Base-by-base conservation (phyloP, 371 early-diverging fungal species). In the Mortierella sp. region DNA sequence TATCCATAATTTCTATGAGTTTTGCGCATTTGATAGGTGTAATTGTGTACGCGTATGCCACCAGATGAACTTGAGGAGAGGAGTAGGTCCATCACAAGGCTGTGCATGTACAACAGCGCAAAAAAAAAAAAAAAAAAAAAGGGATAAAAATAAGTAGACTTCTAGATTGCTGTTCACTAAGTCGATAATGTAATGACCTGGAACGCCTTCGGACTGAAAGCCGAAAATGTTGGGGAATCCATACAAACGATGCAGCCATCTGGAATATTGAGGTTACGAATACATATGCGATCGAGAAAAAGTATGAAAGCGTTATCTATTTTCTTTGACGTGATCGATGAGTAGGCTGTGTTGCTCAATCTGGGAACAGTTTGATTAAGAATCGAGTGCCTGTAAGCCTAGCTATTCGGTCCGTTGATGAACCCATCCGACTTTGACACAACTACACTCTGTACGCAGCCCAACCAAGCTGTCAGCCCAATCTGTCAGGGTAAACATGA, bases 191-290 rank as follows among this genome's bases (percentile, higher is more conserved):
- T 99, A 1, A 99, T 99, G 94, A 99, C 99, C 5, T 99, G 99
- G 95, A 99, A 99, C 83, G 97, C 99, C 8, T 99, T 99, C 87
- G 99, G 99, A 5, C 90, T 99, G 15, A 99, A 99, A 0, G 99
- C 98, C 15, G 99, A 99, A 81, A 99, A 99, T 84, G 97, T 97
- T 0, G 99, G 19, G 89, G 90, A 7, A 86, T 94, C 43, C 90
- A 91, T 45, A 98, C 99, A 4, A 84, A 85, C 4, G 92, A 92
- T 19, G 97, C 97, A 97, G 97, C 97, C 1, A 69, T 80, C 16
- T 80, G 83, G 33, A 98, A 97, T 71, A 96, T 98, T 52, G 85
- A 63, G 1, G 67, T 79, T 5, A 97, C 97, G 98, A 94, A 94
- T 67, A 83, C 83, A 15, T 97, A 97, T 83, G 84, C 97, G 84